Percentiles rank a stretch among this genome's conserved stretches.
These are phyloP conservation scores for Pseudogymnoascus sp. DNA, from an alignment of 2,329 filamentous ascomycete species.

Conservation along the genomic window DNA sequence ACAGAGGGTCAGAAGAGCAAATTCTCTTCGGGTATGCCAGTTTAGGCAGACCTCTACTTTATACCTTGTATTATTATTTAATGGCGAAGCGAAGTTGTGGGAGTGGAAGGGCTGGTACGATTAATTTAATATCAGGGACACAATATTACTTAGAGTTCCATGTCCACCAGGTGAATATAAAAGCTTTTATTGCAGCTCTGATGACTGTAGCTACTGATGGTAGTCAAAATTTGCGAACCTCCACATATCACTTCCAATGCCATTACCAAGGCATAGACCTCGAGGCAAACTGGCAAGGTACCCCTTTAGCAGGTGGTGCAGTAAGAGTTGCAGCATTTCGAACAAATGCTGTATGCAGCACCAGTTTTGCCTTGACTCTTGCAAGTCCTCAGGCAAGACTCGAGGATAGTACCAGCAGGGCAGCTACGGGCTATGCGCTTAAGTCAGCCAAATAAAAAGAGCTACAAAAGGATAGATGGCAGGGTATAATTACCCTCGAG, in stretches of 20 bases:
- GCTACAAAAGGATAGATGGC: background rate
- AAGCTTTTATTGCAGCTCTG: background rate
- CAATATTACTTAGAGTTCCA: background rate
- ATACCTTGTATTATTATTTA: background rate
- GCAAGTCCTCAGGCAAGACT: background rate
- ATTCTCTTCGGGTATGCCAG: background rate
- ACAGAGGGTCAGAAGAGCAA: background rate
- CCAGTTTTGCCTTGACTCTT: background rate
- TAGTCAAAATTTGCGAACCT: background rate
- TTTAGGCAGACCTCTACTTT: background rate
- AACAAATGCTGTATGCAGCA: slow-evolving; percentile 1
- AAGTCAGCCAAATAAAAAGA: background rate
- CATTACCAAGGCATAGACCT: background rate
- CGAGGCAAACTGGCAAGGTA: background rate
- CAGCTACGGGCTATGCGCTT: background rate
- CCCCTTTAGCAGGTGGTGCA: background rate
- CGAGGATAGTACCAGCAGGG: background rate
- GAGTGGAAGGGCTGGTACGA: background rate
- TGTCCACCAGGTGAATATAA: background rate
- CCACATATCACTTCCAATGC: background rate
- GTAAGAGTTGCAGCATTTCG: background rate
- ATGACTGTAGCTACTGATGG: background rate
- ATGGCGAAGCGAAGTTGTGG: background rate
- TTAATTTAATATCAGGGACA: background rate
- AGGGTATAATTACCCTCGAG: background rate